Conservation (phyloP, 441 rosid genomes). For the Melastoma candidum region DNA sequence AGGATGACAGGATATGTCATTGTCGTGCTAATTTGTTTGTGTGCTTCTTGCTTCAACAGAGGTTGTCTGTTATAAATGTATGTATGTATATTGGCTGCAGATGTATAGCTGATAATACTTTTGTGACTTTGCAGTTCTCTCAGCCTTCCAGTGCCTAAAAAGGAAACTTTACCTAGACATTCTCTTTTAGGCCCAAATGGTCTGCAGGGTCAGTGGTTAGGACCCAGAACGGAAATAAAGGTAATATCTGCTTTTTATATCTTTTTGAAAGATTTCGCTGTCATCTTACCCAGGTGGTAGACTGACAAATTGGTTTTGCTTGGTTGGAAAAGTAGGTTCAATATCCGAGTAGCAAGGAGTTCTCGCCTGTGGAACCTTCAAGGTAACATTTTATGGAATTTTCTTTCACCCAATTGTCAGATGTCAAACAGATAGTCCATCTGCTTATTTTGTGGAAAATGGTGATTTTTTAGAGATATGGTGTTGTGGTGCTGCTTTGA, state of each 20-base stretch:
- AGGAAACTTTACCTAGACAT: constrained; percentile 92
- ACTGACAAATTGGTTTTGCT: constrained; percentile 7
- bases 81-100: neutral
- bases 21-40: neutral
- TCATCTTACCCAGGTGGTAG: constrained; percentile 8
- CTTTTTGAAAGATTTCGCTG: neutral
- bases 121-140: constrained; percentile 45
- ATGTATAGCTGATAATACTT: too few relatives aligned
- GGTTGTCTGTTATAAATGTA: neutral
- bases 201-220: constrained; percentile 75
- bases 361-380: constrained; percentile 35
- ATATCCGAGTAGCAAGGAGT: constrained; percentile 66
- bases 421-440: too few relatives aligned
- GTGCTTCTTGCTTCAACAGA: neutral
- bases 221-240: constrained; percentile 68
- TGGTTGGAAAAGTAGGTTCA: constrained; percentile 52
- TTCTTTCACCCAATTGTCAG: neutral
- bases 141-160: constrained; percentile 58
- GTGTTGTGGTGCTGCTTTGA: too few relatives aligned
- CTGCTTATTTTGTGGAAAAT: too few relatives aligned
- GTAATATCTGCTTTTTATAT: constrained; percentile 20
- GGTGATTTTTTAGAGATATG: too few relatives aligned
- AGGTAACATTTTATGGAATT: constrained; percentile 26
- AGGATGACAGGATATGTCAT: neutral
- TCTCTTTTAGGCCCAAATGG: constrained; percentile 89